Conservation (phyloP, 805 yeast species). For the Zygosaccharomyces pseudorouxii region DNA sequence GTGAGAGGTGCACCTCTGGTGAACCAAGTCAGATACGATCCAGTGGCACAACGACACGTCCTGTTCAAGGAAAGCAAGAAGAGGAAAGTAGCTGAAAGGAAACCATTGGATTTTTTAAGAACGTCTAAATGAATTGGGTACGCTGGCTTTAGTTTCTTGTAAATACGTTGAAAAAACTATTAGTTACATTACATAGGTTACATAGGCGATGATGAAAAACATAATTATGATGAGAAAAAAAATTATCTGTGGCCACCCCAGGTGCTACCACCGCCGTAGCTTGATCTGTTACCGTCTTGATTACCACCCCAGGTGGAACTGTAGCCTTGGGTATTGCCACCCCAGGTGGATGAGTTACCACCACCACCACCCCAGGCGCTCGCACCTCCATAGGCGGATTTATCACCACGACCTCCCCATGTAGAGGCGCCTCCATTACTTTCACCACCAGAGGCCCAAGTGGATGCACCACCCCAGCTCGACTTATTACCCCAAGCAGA, state of each 20-base stretch:
- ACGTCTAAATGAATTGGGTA: conserved; percentile 13
- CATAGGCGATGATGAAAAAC: neutral
- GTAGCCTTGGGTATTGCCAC: conserved; percentile 37
- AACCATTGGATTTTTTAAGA: conserved; percentile 47
- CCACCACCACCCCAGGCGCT: conserved; percentile 40
- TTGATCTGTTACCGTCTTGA: conserved; percentile 26
- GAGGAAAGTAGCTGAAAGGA: conserved; percentile 63
- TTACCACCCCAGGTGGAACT: conserved; percentile 41
- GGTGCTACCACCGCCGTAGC: conserved; percentile 30
- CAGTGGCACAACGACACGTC: conserved; percentile 84
- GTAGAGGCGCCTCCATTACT: conserved; percentile 42
- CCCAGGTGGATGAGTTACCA: conserved; percentile 43
- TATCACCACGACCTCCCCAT: conserved; percentile 41
- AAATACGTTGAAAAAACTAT: conserved; percentile 5
- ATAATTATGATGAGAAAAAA: neutral
- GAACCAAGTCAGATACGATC: conserved; percentile 82
- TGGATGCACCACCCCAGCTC: conserved; percentile 47
- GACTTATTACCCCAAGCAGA: conserved; percentile 37
- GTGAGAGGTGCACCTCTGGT: conserved; percentile 79
- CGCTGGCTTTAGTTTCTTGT: conserved; percentile 2
- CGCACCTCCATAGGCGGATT: conserved; percentile 39
- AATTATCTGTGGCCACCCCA: conserved; percentile 30
- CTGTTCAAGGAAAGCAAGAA: conserved; percentile 83
- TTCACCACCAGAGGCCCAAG: conserved; percentile 40
- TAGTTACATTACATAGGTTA: conserved; percentile 6